These are phyloP conservation scores for Fusarium siculi DNA, from an alignment of 2,329 filamentous ascomycete genomes.

Conservation along the genomic window DNA sequence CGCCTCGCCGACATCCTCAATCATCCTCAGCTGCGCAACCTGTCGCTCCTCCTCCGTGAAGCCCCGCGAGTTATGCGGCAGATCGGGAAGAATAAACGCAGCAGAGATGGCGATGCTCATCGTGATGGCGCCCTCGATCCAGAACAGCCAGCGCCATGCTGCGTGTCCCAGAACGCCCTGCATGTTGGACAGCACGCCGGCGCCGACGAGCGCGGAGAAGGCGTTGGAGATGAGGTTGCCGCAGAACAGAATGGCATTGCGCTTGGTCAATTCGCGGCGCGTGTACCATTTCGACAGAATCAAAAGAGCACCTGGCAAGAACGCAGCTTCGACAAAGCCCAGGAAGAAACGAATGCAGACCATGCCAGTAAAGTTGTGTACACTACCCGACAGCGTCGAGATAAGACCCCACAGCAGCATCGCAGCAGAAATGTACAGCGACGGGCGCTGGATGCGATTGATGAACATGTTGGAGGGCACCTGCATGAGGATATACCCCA, in stretches of 20 bases:
- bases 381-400: slow-evolving; percentile 65
- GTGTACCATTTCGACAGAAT: slow-evolving; percentile 76
- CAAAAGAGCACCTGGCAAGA: slow-evolving; percentile 71
- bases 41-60: slow-evolving; percentile 68
- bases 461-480: slow-evolving; percentile 68
- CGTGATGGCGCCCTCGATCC: slow-evolving; percentile 65
- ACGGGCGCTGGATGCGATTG: slow-evolving; percentile 63
- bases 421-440: slow-evolving; percentile 60
- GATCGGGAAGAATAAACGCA: slow-evolving; percentile 62
- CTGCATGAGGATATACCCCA: slow-evolving; percentile 74
- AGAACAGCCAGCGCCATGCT: slow-evolving; percentile 72
- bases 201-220: slow-evolving; percentile 68
- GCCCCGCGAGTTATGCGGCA: slow-evolving; percentile 66
- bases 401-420: slow-evolving; percentile 71
- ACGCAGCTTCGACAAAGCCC: slow-evolving; percentile 72
- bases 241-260: slow-evolving; percentile 68
- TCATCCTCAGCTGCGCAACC: slow-evolving; percentile 65
- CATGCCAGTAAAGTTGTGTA: slow-evolving; percentile 63
- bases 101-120: slow-evolving; percentile 60
- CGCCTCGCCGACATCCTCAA: slow-evolving; percentile 67
- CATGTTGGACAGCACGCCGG: slow-evolving; percentile 69
- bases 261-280: slow-evolving; percentile 63
- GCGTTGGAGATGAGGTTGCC: slow-evolving; percentile 69
- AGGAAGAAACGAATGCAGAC: slow-evolving; percentile 68
- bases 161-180: slow-evolving; percentile 63